These are phyloP conservation scores for Taxillus chinensis DNA, from an alignment of 164 flowering plant genomes.

Conservation along the genomic window DNA sequence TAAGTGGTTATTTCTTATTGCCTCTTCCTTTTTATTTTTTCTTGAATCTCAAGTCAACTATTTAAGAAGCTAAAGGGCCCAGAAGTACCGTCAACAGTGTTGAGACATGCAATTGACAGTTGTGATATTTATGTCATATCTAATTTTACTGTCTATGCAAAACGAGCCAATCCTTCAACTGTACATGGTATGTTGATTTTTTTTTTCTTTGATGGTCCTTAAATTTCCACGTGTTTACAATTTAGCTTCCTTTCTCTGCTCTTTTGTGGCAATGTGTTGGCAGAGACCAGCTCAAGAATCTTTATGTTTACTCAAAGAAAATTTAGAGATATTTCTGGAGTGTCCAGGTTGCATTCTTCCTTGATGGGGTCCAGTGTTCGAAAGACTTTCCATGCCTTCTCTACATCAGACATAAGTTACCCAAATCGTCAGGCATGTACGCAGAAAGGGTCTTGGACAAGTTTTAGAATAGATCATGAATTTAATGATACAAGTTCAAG, in stretches of 20 bases:
- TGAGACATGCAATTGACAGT: constrained; percentile 41
- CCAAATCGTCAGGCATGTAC: constrained; percentile 16
- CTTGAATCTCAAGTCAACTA: not conserved
- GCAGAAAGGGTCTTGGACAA: constrained; percentile 6
- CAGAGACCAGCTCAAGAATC: constrained; percentile 18
- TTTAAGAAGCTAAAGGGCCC: constrained; percentile 53
- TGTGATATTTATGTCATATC: constrained; percentile 57
- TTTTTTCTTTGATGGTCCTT: not conserved
- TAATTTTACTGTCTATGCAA: constrained; percentile 27
- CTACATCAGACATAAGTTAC: constrained; percentile 12
- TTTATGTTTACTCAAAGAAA: constrained; percentile 8
- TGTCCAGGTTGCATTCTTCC: constrained; percentile 9
- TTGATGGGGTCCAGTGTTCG: constrained; percentile 9
- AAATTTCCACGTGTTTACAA: not conserved
- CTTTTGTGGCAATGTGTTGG: not conserved
- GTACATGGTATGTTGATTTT: constrained; percentile 23
- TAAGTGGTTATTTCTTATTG: not conserved
- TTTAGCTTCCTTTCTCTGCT: constrained; percentile 2
- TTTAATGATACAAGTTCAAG: constrained; percentile 12
- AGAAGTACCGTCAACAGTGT: constrained; percentile 40
- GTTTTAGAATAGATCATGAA: constrained; percentile 8
- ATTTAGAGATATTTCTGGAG: constrained; percentile 6
- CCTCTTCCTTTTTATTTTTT: not conserved
- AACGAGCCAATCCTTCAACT: constrained; percentile 18
- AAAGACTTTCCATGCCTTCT: constrained; percentile 5